phyloP scores from a whole-genome alignment of 306 rosid genomes.

The Prosopis cineraria region DNA sequence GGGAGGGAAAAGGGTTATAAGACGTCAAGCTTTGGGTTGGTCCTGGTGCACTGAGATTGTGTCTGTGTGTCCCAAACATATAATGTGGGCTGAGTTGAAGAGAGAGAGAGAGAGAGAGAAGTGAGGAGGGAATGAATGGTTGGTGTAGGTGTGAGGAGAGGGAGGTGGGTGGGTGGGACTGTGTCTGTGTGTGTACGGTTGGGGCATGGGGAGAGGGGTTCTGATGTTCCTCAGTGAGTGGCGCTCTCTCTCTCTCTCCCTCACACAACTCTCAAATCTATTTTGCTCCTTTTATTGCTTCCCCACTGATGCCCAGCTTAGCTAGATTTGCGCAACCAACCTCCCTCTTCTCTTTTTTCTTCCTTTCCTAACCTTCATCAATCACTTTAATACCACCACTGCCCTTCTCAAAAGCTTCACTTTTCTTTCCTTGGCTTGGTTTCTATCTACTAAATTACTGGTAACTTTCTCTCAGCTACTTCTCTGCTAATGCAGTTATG shows the following conservation, averaged over 20 bases:
- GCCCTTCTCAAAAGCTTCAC: too few relatives aligned
- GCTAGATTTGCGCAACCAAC: slow-evolving; percentile 71
- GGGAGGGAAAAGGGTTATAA: not conserved
- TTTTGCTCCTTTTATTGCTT: slow-evolving; percentile 12
- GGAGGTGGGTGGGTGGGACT: slow-evolving; percentile 7
- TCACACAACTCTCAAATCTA: not conserved
- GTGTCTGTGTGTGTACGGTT: slow-evolving; percentile 29
- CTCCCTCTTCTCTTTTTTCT: not conserved
- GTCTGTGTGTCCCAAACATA: slow-evolving; percentile 40
- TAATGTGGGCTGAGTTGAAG: slow-evolving; percentile 27
- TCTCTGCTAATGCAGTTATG: too few relatives aligned
- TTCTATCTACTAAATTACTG: too few relatives aligned
- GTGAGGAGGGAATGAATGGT: slow-evolving; percentile 37
- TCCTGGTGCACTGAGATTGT: slow-evolving; percentile 10
- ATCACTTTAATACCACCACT: slow-evolving; percentile 9
- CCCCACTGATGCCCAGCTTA: slow-evolving; percentile 43
- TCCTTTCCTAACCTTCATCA: slow-evolving; percentile 44
- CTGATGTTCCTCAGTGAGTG: not conserved
- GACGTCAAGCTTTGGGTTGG: slow-evolving; percentile 6
- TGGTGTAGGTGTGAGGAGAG: slow-evolving; percentile 24
- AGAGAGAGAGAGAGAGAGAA: slow-evolving; percentile 27
- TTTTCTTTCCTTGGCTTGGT: too few relatives aligned
- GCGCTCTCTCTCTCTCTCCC: slow-evolving; percentile 16
- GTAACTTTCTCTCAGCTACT: too few relatives aligned
- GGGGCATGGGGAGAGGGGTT: not conserved